These are phyloP conservation scores for Annona squamosa DNA, from an alignment of 164 flowering plant genomes.

Conservation along the genomic window DNA sequence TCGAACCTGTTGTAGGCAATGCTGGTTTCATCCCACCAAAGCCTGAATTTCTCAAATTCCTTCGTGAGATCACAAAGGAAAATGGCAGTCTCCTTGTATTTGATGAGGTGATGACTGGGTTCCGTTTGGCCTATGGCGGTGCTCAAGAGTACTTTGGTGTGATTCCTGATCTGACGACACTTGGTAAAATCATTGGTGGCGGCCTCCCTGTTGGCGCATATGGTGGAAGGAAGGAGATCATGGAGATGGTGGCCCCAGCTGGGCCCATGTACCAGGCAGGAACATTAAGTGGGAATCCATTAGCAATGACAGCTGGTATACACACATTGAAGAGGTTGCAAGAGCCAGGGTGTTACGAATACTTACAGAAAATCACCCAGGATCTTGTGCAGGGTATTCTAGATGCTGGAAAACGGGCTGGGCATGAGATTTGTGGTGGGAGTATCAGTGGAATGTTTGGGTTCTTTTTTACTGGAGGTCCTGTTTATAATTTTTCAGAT, in stretches of 20 bases:
- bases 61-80: conserved; percentile 58
- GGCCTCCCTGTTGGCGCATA: conserved; percentile 98
- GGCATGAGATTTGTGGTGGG: conserved; percentile 83
- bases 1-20: conserved; percentile 95
- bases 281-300: conserved; percentile 91
- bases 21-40: conserved; percentile 76
- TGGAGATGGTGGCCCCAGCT: conserved; percentile 99
- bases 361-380: conserved; percentile 58
- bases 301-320: conserved; percentile 98
- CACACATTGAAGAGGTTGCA: conserved; percentile 73
- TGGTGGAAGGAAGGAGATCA: conserved; percentile 90
- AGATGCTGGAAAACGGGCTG: conserved; percentile 66
- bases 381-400: conserved; percentile 63
- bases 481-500: conserved; percentile 75
- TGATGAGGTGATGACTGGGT: conserved; percentile 97
- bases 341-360: conserved; percentile 59
- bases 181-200: conserved; percentile 94
- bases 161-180: conserved; percentile 81
- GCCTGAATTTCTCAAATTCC: conserved; percentile 54
- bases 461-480: conserved; percentile 86
- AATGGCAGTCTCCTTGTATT: conserved; percentile 71
- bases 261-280: conserved; percentile 99
- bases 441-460: conserved; percentile 86
- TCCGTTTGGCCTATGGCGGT: conserved; percentile 86
- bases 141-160: conserved; percentile 87